Percentiles rank a stretch among this genome's conserved stretches.
phyloP scores from a whole-genome alignment of 108 stramenopile genomes.

The Cylindrotheca fusiformis region DNA sequence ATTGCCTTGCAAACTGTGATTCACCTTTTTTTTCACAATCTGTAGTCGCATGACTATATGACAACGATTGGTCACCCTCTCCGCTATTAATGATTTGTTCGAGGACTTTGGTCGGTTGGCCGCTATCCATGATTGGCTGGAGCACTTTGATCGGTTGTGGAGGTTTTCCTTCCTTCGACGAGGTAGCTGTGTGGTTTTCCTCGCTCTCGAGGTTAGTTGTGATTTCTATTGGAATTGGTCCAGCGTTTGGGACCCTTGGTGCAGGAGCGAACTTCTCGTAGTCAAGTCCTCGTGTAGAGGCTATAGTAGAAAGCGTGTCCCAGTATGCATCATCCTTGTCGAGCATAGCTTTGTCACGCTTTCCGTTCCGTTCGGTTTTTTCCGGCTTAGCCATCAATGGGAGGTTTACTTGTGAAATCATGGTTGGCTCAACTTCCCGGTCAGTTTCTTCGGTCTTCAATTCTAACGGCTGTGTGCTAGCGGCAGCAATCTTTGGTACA shows the following conservation, averaged over 20 bases:
- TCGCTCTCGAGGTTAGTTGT: conserved; percentile 14
- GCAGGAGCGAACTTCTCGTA: conserved; percentile 8
- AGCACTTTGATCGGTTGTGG: background rate
- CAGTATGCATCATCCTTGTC: conserved; percentile 37
- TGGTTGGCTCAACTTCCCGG: background rate
- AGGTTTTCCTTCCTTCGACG: background rate
- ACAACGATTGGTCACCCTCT: no score
- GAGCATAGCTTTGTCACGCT: conserved; percentile 16
- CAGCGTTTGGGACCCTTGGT: background rate
- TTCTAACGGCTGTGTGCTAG: no score
- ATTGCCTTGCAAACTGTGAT: background rate
- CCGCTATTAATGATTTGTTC: background rate
- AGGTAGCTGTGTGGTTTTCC: background rate
- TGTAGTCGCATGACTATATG: no score
- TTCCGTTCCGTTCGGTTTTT: background rate
- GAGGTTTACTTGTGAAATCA: background rate
- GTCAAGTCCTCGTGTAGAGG: conserved; percentile 29
- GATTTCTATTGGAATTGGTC: conserved; percentile 37
- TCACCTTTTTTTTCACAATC: background rate
- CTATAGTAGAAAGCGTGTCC: conserved; percentile 40
- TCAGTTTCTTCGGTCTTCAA: background rate
- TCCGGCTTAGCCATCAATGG: no score
- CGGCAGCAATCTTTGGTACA: no score
- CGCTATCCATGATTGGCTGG: background rate
- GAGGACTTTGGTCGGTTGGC: background rate